Conservation (phyloP, 2,329 filamentous ascomycete species). For the Aspergillus persii region DNA sequence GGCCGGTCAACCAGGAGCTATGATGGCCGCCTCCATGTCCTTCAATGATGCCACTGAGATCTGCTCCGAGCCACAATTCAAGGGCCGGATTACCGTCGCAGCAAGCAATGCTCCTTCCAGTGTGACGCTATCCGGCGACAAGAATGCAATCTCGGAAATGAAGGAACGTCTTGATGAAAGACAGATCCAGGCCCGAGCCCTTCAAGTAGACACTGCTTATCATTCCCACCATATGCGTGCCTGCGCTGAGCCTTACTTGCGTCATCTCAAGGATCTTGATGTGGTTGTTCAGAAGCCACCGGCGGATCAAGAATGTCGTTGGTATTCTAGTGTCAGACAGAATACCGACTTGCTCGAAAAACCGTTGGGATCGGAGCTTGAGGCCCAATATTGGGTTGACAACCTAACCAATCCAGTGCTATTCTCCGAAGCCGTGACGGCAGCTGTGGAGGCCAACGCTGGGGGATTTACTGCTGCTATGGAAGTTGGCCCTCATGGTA, state of each 20-base stretch:
- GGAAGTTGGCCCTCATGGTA: conserved; percentile 31
- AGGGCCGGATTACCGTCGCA: conserved; percentile 25
- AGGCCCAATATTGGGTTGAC: conserved; percentile 35
- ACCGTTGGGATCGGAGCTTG: neutral
- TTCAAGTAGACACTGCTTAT: conserved; percentile 44
- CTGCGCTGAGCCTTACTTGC: conserved; percentile 25
- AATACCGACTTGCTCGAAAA: conserved; percentile 26
- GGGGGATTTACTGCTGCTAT: conserved; percentile 32
- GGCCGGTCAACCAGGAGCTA: conserved; percentile 34
- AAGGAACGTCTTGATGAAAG: conserved; percentile 22
- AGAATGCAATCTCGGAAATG: conserved; percentile 24
- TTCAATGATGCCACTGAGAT: conserved; percentile 30
- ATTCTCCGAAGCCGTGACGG: conserved; percentile 29
- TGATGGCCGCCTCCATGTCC: conserved; percentile 47
- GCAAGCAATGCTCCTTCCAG: conserved; percentile 39
- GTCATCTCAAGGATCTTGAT: neutral
- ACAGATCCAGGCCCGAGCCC: conserved; percentile 27
- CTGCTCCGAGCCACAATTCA: conserved; percentile 18
- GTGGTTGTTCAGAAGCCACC: neutral
- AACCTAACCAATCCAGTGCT: conserved; percentile 39
- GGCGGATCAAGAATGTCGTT: neutral
- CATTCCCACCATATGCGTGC: conserved; percentile 42
- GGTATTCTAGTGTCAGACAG: neutral
- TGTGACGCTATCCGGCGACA: conserved; percentile 45
- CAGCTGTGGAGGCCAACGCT: conserved; percentile 1